Conservation (phyloP, 2,329 filamentous ascomycete genomes). For the Colletotrichum magnum region DNA sequence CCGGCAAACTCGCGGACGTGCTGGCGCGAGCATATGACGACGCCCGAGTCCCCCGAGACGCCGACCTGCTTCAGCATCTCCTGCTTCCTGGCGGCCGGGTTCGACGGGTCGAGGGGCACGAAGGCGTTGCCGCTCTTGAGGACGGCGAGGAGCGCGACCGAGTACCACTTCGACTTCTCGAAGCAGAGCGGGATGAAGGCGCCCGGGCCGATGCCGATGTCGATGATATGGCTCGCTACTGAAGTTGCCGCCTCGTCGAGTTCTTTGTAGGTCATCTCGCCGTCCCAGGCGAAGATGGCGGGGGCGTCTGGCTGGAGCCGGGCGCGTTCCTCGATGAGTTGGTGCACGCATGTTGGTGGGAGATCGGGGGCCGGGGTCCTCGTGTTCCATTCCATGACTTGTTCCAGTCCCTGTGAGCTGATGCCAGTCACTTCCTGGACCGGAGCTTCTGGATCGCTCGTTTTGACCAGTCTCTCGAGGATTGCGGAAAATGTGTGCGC, state of each 20-base stretch:
- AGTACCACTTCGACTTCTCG: conserved; percentile 47
- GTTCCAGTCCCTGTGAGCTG: not conserved
- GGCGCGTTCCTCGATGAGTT: conserved; percentile 40
- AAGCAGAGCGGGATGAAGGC: conserved; percentile 46
- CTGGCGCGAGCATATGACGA: conserved; percentile 9
- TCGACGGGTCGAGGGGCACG: conserved; percentile 46
- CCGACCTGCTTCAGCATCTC: conserved; percentile 24
- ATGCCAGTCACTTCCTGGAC: not conserved
- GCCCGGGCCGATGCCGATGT: conserved; percentile 41
- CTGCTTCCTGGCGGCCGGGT: not conserved
- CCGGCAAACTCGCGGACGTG: not conserved
- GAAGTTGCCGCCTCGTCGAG: conserved; percentile 18
- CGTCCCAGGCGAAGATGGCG: conserved; percentile 43
- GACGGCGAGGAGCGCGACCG: conserved; percentile 48
- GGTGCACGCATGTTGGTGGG: conserved; percentile 38
- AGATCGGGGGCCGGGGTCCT: accelerated
- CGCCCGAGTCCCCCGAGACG: not conserved
- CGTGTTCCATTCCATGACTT: conserved; percentile 9
- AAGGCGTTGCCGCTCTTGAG: conserved; percentile 51
- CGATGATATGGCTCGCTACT: conserved; percentile 13
- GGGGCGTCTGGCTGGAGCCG: conserved; percentile 27
- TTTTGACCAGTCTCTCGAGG: not conserved
- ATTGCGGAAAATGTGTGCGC: conserved; percentile 27
- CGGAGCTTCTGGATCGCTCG: not conserved
- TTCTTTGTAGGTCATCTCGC: conserved; percentile 33